Percentiles rank a stretch among this genome's conserved stretches.
Evolutionary conservation across 2,329 filamentous ascomycete species (phyloP).

Genomic region (Xylariaceae sp.): DNA sequence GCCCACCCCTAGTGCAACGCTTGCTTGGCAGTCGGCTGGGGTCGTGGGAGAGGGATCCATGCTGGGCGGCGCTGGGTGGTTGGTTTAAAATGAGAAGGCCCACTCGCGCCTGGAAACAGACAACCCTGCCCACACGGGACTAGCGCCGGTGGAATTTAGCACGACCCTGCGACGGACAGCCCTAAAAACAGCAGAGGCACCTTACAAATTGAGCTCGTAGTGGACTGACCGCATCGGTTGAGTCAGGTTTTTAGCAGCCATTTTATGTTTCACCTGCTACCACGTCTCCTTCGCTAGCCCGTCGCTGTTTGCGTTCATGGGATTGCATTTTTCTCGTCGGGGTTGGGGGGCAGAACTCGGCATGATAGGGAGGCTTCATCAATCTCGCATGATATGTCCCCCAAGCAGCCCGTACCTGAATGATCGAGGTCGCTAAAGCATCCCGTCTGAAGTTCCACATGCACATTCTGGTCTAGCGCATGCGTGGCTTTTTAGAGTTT

Average conservation of each 20-base stretch:
- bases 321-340: too few species aligned
- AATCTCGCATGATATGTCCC: neutral
- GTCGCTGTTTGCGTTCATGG: neutral
- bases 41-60: neutral
- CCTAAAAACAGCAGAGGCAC: constrained; percentile 13
- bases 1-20: constrained; percentile 13
- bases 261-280: neutral
- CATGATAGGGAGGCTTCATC: too few species aligned
- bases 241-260: neutral
- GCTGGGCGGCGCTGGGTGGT: constrained; percentile 9
- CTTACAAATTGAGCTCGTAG: neutral
- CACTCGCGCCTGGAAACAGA: constrained; percentile 1
- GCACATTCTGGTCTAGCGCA: neutral
- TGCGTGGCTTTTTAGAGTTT: neutral
- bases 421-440: too few species aligned
- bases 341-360: too few species aligned
- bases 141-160: neutral
- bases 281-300: neutral
- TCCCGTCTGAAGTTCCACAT: neutral
- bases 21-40: constrained; percentile 15
- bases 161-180: too few species aligned
- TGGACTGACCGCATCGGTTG: neutral
- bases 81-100: constrained; percentile 16
- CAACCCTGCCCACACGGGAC: neutral
- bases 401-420: too few species aligned